Evolutionary conservation across 805 yeast genomes (phyloP).

Genomic region (Nakazawaea molendinolei): DNA sequence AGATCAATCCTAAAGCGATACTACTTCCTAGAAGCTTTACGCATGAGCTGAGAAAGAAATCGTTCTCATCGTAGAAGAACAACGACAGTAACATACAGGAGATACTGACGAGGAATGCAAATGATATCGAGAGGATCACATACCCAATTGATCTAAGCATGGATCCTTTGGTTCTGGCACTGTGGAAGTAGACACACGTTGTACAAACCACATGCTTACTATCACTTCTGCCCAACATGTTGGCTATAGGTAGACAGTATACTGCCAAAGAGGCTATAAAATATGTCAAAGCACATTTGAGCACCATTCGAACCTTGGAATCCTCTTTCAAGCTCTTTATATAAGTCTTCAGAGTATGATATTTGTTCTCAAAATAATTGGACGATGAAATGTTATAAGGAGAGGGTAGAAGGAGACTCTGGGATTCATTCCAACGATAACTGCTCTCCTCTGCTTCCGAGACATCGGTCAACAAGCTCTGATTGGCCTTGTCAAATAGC

Average conservation of each 20-base stretch:
- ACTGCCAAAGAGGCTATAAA: constrained; percentile 69
- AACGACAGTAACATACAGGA: constrained; percentile 47
- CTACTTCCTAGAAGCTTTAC: constrained; percentile 50
- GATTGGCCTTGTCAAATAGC: constrained; percentile 5
- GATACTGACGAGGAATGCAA: constrained; percentile 45
- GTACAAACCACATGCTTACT: constrained; percentile 80
- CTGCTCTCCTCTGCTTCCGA: not conserved
- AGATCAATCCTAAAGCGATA: constrained; percentile 55
- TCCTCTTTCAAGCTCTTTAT: not conserved
- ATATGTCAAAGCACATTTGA: constrained; percentile 73
- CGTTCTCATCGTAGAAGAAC: constrained; percentile 34
- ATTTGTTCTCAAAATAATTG: not conserved
- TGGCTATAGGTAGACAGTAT: constrained; percentile 43
- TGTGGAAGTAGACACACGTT: constrained; percentile 79
- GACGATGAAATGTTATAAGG: constrained; percentile 3
- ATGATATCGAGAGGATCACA: constrained; percentile 48
- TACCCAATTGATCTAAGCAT: constrained; percentile 70
- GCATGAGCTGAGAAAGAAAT: constrained; percentile 41
- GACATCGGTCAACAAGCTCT: constrained; percentile 1
- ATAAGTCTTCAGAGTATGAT: constrained; percentile 1
- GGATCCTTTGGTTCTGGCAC: constrained; percentile 71
- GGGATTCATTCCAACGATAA: constrained; percentile 1
- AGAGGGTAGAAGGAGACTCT: not conserved
- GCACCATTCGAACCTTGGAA: constrained; percentile 22
- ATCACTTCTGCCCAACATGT: constrained; percentile 55